A percentile compares a stretch with the other conserved stretches of the same genome.
phyloP scores from a whole-genome alignment of 208 protist genomes.

The Acanthamoeba lenticulata region DNA sequence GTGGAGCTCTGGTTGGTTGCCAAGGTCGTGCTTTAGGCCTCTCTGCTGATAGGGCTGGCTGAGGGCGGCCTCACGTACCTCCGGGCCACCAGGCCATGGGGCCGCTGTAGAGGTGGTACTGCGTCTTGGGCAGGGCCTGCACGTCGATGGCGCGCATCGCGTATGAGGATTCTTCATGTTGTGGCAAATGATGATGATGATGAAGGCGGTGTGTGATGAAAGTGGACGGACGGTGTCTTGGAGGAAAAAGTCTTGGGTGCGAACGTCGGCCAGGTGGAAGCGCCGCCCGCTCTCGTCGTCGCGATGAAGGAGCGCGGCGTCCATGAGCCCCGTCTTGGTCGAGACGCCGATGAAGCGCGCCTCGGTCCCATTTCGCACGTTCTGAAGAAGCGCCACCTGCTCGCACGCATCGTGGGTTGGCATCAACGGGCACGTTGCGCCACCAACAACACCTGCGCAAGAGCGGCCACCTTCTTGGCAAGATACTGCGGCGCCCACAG shows the following conservation, averaged over 20 bases:
- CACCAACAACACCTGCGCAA: background rate
- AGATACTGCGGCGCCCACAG: background rate
- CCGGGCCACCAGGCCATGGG: constrained; percentile 1
- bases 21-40: background rate
- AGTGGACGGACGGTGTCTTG: background rate
- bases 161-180: background rate
- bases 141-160: background rate
- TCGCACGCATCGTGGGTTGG: background rate
- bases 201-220: background rate
- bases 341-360: background rate
- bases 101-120: constrained; percentile 29
- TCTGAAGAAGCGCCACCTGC: background rate
- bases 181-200: background rate
- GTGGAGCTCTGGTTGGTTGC: background rate
- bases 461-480: background rate
- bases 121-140: background rate
- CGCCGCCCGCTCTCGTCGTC: background rate
- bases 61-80: background rate
- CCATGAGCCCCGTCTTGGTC: background rate
- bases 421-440: background rate
- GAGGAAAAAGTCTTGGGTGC: constrained; percentile 7
- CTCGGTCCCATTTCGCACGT: background rate
- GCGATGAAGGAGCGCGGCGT: background rate
- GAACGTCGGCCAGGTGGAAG: background rate
- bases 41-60: background rate